Conservation (phyloP, 202 grass and related monocot genomes). For the Saccharum hybrid region DNA sequence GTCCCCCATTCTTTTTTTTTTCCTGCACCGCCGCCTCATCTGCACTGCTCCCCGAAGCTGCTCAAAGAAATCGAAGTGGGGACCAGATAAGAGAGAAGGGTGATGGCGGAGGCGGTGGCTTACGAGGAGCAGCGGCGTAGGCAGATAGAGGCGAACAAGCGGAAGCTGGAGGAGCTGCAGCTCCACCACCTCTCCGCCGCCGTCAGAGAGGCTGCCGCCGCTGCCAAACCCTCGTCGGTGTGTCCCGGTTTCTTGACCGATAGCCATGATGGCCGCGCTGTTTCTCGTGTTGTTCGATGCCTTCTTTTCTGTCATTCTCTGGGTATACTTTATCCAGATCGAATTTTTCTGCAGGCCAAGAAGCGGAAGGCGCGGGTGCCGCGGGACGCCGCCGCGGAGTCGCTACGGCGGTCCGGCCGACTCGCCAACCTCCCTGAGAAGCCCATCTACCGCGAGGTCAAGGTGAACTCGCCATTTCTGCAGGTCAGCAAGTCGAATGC, state of each 20-base stretch:
- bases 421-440: constrained; percentile 53
- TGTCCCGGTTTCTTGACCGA: background rate
- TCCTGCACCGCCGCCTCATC: background rate
- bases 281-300: background rate
- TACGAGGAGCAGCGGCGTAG: constrained; percentile 76
- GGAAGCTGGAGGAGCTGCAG: constrained; percentile 82
- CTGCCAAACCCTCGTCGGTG: constrained; percentile 65
- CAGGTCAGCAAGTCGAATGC: constrained; percentile 75
- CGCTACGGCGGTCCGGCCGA: constrained; percentile 55
- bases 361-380: constrained; percentile 58
- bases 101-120: constrained; percentile 42
- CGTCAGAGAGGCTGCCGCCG: constrained; percentile 50
- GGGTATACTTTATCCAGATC: background rate
- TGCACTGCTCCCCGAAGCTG: background rate
- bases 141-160: constrained; percentile 72
- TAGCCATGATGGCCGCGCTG: background rate
- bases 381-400: background rate
- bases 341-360: constrained; percentile 46
- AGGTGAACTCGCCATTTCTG: background rate
- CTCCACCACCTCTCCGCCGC: constrained; percentile 67
- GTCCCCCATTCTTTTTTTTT: background rate
- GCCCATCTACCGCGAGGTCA: constrained; percentile 57
- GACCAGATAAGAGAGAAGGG: no score
- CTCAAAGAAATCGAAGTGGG: background rate
- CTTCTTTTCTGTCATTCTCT: background rate